Percentiles rank a stretch among this genome's conserved stretches.
These are phyloP conservation scores for Collybia sordida DNA, from an alignment of 768 basidiomycete species.

Conservation along the genomic window DNA sequence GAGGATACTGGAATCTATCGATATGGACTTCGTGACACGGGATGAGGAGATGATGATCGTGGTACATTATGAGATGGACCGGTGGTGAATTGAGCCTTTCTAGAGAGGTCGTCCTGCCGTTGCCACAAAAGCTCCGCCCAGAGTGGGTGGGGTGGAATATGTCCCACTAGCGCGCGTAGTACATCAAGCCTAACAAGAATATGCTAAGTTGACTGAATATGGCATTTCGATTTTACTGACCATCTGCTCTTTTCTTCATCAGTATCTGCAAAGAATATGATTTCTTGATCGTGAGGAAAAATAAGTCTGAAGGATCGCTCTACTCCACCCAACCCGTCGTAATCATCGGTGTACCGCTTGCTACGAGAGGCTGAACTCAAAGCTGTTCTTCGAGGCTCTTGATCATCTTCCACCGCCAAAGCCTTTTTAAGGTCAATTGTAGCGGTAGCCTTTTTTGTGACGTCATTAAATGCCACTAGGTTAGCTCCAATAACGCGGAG, in stretches of 20 bases:
- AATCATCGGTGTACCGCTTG: constrained; percentile 50
- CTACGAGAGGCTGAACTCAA: constrained; percentile 36
- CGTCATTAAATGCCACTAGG: constrained; percentile 88
- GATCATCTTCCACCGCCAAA: constrained; percentile 72
- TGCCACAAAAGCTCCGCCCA: constrained; percentile 95
- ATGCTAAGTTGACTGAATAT: not conserved
- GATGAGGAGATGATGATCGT: constrained; percentile 16
- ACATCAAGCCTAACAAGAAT: constrained; percentile 71
- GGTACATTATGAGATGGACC: constrained; percentile 3
- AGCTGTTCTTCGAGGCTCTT: constrained; percentile 50
- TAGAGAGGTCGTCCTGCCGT: constrained; percentile 54
- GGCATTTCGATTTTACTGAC: constrained; percentile 40
- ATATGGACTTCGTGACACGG: constrained; percentile 17
- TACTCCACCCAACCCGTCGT: constrained; percentile 64
- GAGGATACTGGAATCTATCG: constrained; percentile 9
- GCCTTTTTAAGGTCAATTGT: constrained; percentile 93
- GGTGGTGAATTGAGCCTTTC: constrained; percentile 6
- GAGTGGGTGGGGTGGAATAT: constrained; percentile 87
- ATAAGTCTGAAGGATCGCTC: constrained; percentile 84
- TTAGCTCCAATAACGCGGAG: constrained; percentile 84
- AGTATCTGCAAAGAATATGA: constrained; percentile 89
- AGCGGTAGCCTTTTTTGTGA: constrained; percentile 86
- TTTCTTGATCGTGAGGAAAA: constrained; percentile 77
- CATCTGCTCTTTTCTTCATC: constrained; percentile 86
- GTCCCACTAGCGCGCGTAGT: constrained; percentile 79